phyloP scores from a whole-genome alignment of 352 stramenopile genomes.

The Thalassiosira allenii region DNA sequence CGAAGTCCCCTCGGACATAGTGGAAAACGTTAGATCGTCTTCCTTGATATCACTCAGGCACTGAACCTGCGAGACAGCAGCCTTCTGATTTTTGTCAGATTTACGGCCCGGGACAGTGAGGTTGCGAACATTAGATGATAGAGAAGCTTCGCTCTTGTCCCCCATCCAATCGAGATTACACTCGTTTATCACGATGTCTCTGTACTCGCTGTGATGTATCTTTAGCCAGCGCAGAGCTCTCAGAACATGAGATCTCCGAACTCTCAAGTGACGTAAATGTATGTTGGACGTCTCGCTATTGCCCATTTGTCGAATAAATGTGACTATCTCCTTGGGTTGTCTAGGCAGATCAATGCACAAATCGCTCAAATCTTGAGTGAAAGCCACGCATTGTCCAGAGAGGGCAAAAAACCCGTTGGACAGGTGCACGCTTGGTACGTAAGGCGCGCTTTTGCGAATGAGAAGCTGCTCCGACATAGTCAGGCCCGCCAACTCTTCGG shows the following conservation, averaged over 20 bases:
- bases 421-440: background rate
- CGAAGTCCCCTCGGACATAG: background rate
- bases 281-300: background rate
- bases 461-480: constrained; percentile 2
- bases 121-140: background rate
- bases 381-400: constrained; percentile 7
- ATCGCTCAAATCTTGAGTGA: constrained; percentile 5
- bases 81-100: background rate
- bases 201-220: constrained; percentile 26
- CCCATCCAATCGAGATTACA: constrained; percentile 22
- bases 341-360: background rate
- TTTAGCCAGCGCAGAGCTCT: constrained; percentile 25
- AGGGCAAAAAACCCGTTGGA: background rate
- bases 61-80: too few relatives aligned
- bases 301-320: constrained; percentile 1
- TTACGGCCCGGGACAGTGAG: background rate
- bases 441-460: background rate
- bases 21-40: background rate
- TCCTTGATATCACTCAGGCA: too few relatives aligned
- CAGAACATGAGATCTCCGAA: constrained; percentile 4
- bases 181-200: constrained; percentile 33
- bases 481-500: background rate
- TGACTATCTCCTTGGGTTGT: background rate
- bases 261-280: background rate
- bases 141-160: background rate